Percentiles rank a stretch among this genome's conserved stretches.
phyloP scores from a whole-genome alignment of 2,329 filamentous ascomycete genomes.

The Penicillium sp. region DNA sequence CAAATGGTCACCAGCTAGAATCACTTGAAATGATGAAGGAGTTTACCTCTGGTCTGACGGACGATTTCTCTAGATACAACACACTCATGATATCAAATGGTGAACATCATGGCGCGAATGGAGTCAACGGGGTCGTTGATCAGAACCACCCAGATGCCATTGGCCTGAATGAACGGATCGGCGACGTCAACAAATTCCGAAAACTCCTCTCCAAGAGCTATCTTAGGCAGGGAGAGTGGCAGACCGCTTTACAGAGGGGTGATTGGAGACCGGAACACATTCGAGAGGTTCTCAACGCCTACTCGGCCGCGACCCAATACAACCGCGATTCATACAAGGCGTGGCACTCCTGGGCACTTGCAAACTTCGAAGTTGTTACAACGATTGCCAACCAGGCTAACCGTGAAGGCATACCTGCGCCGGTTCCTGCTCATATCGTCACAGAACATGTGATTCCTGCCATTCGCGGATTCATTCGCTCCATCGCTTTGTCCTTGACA shows the following conservation, averaged over 20 bases:
- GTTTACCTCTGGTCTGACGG: constrained; percentile 59
- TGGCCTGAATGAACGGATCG: constrained; percentile 40
- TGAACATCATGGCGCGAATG: constrained; percentile 45
- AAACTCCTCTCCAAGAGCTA: constrained; percentile 91
- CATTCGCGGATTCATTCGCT: constrained; percentile 94
- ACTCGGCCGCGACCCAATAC: constrained; percentile 86
- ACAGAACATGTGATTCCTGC: constrained; percentile 90
- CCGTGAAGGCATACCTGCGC: constrained; percentile 47
- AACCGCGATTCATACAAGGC: constrained; percentile 98
- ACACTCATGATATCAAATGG: constrained; percentile 35
- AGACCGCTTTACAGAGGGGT: constrained; percentile 77
- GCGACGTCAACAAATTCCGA: constrained; percentile 56
- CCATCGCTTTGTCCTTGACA: constrained; percentile 83
- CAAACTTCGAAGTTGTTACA: constrained; percentile 98
- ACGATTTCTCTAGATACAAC: constrained; percentile 54
- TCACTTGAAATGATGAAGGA: constrained; percentile 60
- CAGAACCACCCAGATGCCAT: constrained; percentile 40
- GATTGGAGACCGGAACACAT: constrained; percentile 87
- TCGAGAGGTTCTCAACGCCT: constrained; percentile 84
- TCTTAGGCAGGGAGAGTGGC: constrained; percentile 94
- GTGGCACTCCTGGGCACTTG: constrained; percentile 97
- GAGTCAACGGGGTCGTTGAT: constrained; percentile 48
- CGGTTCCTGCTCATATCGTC: constrained; percentile 65
- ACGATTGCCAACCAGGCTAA: constrained; percentile 67
- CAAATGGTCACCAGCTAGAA: constrained; percentile 66